Evolutionary conservation across 257 asterid species (phyloP), one percentile per base, ranked within the genome.

Genomic region (Ligustrum vulgare): DNA sequence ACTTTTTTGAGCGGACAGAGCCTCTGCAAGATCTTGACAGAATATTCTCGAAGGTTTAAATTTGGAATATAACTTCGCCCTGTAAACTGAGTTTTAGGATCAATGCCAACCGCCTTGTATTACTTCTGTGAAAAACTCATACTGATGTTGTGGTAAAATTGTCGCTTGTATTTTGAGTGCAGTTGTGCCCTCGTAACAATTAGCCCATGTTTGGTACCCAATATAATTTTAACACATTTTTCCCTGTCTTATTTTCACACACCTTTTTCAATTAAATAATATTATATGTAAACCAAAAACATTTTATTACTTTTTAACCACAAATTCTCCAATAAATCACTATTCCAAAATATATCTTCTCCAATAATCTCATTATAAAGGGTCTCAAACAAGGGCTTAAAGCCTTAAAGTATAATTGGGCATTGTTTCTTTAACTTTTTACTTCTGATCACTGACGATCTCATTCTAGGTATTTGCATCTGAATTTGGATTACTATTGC

Each of bases 1-100:
- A 89, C 79, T 92, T 88, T 78, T 87, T 88, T 77, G 92, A 88
- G 86, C 88, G 98, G 62, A 89, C 96, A 36, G 96, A 89, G 70
- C 98, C 99, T 67, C 77, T 94, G 85, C 93, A 91, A 84, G 98
- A 94, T 84, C 96, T 92, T 71, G 93, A 84, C 65, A 88, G 98
- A 82, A 91, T 94, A 78, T 89, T 91, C 78, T 87, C 91, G 16
- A 93, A 95, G 94, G 96, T 89, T 72, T 33, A 78, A 78, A 72
- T 72, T 83, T 81, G 31, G 36, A 36, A 64, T 39, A 34, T 33
- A 32, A n/a, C 28, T 34, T 43, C 23, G 47, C 36, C 70, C 41
- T 70, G 68, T 8, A 56, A 68, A 37, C 72, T 75, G 73, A 32
- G 64, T 72, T 70, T 70, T 67, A 64, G 71, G 64, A 67, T 65